These are phyloP conservation scores for Marasmius tenuissimus DNA, from an alignment of 1,284 basidiomycete genomes.

Conservation along the genomic window DNA sequence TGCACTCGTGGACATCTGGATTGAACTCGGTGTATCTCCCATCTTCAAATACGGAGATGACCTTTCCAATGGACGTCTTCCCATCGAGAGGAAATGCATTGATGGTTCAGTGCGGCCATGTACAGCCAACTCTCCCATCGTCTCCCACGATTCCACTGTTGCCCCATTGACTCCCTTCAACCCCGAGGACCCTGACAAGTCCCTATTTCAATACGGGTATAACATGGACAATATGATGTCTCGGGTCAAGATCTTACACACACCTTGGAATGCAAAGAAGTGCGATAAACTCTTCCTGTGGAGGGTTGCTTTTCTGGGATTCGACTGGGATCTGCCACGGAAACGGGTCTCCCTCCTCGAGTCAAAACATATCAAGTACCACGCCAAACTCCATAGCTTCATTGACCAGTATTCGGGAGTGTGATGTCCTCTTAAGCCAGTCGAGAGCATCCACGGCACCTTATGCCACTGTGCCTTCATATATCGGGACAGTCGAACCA, in stretches of 20 bases:
- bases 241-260: too few species aligned
- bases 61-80: background rate
- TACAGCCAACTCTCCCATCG: too few species aligned
- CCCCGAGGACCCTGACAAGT: too few species aligned
- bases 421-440: slow-evolving; percentile 15
- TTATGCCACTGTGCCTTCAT: slow-evolving; percentile 35
- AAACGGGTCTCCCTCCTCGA: slow-evolving; percentile 22
- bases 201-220: too few species aligned
- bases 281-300: slow-evolving; percentile 12
- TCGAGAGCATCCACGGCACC: slow-evolving; percentile 27
- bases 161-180: too few species aligned
- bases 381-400: too few species aligned
- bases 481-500: slow-evolving; percentile 24
- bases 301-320: slow-evolving; percentile 21
- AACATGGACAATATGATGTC: too few species aligned
- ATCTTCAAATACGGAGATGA: background rate
- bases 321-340: slow-evolving; percentile 20
- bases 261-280: slow-evolving; percentile 31
- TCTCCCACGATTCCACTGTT: too few species aligned
- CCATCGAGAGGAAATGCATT: background rate
- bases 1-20: slow-evolving; percentile 28
- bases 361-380: too few species aligned
- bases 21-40: too few species aligned
- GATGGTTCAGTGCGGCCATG: too few species aligned
- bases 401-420: too few species aligned